Conservation (phyloP, 306 rosid species). For the Begonia fuchsioides region DNA sequence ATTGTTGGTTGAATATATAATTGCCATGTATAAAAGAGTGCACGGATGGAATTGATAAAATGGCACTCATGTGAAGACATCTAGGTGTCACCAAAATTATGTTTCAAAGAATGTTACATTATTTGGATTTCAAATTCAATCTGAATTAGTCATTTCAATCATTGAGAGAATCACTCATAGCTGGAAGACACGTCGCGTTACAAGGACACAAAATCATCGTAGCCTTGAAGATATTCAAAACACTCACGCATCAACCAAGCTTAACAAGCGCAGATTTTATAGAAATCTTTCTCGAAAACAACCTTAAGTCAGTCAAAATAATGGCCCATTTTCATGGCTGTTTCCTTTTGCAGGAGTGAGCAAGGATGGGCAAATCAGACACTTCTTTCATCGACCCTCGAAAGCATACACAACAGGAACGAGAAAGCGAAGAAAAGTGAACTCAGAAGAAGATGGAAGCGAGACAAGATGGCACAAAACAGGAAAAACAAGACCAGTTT, state of each 20-base stretch:
- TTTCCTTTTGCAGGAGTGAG: constrained; percentile 44
- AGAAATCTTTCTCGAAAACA: too few species aligned
- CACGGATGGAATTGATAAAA: too few species aligned
- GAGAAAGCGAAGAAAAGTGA: constrained; percentile 82
- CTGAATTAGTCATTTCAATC: too few species aligned
- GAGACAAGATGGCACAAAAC: constrained; percentile 98
- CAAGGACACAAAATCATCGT: background rate
- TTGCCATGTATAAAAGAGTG: too few species aligned
- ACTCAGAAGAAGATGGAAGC: constrained; percentile 62
- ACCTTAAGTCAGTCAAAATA: background rate
- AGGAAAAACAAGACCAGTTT: constrained; percentile 68
- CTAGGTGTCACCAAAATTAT: too few species aligned
- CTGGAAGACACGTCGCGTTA: background rate
- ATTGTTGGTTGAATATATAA: too few species aligned
- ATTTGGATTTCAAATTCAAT: too few species aligned
- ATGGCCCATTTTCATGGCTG: background rate
- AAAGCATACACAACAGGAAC: constrained; percentile 92
- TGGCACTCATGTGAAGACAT: too few species aligned
- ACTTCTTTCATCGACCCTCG: constrained; percentile 82
- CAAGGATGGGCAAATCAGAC: constrained; percentile 77
- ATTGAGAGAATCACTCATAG: too few species aligned
- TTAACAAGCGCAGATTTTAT: background rate
- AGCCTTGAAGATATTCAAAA: too few species aligned
- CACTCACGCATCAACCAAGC: background rate
- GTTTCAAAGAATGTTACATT: too few species aligned